Conservation (phyloP, 1,284 basidiomycete species). For the Ustilago loliicola region DNA sequence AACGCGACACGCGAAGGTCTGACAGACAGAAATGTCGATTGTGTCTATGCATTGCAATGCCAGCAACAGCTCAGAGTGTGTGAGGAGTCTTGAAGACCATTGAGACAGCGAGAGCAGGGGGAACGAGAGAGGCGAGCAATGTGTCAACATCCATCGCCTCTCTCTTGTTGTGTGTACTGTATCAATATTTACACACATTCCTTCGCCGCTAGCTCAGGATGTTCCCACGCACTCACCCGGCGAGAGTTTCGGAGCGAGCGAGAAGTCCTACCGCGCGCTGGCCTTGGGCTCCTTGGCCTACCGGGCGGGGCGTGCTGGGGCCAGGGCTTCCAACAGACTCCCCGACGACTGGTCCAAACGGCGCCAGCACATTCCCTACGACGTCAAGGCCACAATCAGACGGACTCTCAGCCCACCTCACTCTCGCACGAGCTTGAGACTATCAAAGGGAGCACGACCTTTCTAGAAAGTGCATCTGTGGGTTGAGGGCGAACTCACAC, state of each 20-base stretch:
- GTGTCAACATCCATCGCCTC: constrained; percentile 3
- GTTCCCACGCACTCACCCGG: not conserved
- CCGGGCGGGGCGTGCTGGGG: too few relatives aligned
- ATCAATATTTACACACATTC: too few relatives aligned
- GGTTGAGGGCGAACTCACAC: constrained; percentile 7
- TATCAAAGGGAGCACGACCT: not conserved
- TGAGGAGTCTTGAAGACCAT: too few relatives aligned
- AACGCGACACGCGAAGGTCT: too few relatives aligned
- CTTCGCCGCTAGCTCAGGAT: not conserved
- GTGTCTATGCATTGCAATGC: too few relatives aligned
- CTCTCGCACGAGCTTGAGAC: not conserved
- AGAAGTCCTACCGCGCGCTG: too few relatives aligned
- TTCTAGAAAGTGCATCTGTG: too few relatives aligned
- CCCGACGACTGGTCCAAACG: not conserved
- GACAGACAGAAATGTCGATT: too few relatives aligned
- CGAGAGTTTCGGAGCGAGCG: constrained; percentile 3
- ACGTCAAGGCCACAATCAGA: not conserved
- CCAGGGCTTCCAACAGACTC: not conserved
- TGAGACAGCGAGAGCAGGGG: not conserved
- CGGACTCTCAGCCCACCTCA: not conserved
- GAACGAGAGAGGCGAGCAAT: not conserved
- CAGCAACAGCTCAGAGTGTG: too few relatives aligned
- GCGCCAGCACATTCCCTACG: not conserved
- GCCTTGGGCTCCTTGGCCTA: too few relatives aligned
- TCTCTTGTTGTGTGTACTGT: too few relatives aligned